Base-by-base conservation (phyloP, 2,329 filamentous ascomycete species). In the Penicillium oxalicum region DNA sequence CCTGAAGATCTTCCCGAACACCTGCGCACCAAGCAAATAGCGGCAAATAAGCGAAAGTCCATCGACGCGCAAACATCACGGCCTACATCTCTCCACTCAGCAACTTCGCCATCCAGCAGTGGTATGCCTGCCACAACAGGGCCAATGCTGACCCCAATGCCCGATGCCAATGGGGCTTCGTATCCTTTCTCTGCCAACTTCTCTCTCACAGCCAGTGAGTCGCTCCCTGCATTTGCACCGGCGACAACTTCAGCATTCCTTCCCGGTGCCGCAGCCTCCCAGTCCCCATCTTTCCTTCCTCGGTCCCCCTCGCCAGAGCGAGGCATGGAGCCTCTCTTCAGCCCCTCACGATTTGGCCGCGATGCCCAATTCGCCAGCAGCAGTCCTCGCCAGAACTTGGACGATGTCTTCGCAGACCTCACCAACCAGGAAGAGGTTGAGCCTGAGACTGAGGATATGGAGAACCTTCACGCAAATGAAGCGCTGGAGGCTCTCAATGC, bases 1-100 rank as follows among this genome's bases (percentile, higher is more conserved):
- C 88, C 89, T 0, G 91, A 97, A 46, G 88, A 96, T 57, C 77
- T 98, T 4, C 93, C 93, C 0, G 84, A 90, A 52, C 83, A 87
- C 57, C 80, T 91, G 53, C 84, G 88, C 55, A 82, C 87, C 4
- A 95, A 95, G 65, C 83, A 84, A 0, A 83, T 86, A 53, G 83
- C 80, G 53, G 70, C 84, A 5, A 67, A 68, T 41, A 87, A 88
- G 54, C 82, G 87, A 26, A 91, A 91, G 66, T 82, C 83, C 4
- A 73, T 82, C n/a, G 76, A 79, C 41, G 58, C 65, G 4, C 69
- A 63, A 37, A 45, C 50, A 13, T 45, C 50, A 45, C 67, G 59
- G 12, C 59, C 64, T 44, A 41, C 56, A 8, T 55, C 60, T 12
- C 53, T 69, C 25, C 65, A 66, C 48, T 65, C 67, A 5, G 58